Evolutionary conservation across 352 stramenopile genomes (phyloP).

Genomic region (Phytophthora foliorum): DNA sequence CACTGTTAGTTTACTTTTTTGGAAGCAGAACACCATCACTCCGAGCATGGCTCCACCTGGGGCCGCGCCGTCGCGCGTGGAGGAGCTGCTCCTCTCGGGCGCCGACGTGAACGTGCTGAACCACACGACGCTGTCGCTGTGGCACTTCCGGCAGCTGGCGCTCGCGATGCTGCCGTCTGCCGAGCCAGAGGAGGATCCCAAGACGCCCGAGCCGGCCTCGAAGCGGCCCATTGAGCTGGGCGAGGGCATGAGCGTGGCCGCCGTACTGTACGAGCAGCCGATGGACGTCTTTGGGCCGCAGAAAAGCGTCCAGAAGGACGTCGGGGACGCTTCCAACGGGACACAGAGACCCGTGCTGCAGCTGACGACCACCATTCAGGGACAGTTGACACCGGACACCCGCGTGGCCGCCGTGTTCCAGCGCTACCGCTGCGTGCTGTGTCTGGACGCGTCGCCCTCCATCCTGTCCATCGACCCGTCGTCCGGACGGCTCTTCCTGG

Average conservation of each 20-base stretch:
- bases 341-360: slow-evolving; percentile 28
- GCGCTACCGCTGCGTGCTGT: slow-evolving; percentile 86
- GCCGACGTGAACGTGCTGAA: slow-evolving; percentile 77
- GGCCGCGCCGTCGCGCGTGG: slow-evolving; percentile 34
- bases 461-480: slow-evolving; percentile 83
- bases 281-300: not conserved
- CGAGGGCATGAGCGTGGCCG: slow-evolving; percentile 79
- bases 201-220: slow-evolving; percentile 6
- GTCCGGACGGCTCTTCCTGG: slow-evolving; percentile 80
- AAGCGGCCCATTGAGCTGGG: slow-evolving; percentile 52
- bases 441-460: slow-evolving; percentile 87
- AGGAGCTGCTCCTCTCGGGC: slow-evolving; percentile 68
- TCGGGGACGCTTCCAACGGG: slow-evolving; percentile 14
- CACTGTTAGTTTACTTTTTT: no score
- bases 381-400: slow-evolving; percentile 56
- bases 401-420: slow-evolving; percentile 72
- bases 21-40: not conserved
- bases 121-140: slow-evolving; percentile 79
- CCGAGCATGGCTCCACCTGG: not conserved
- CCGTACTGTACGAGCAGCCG: slow-evolving; percentile 44
- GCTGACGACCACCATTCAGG: slow-evolving; percentile 31
- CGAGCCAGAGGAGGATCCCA: slow-evolving; percentile 32
- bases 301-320: slow-evolving; percentile 9
- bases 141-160: slow-evolving; percentile 80
- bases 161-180: slow-evolving; percentile 53